Base-by-base conservation (phyloP, 1,139 yeast species). In the Yamadazyma diddensiae region DNA sequence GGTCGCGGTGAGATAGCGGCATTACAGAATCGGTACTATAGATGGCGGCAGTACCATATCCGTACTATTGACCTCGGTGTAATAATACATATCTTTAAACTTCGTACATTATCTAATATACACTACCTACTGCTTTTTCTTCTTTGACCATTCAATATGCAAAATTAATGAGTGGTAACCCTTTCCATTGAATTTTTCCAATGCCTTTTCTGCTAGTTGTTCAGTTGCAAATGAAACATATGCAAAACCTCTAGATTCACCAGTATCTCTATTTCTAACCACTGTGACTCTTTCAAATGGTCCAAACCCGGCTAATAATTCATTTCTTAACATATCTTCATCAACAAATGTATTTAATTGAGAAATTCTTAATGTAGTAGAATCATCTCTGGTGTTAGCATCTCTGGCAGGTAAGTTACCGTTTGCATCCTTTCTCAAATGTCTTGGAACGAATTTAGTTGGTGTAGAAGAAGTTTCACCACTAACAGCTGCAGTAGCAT, bases 181-280 rank as follows among this genome's bases (percentile, higher is more conserved):
- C 70, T 79, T 83, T 52, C 97, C 97, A 58, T 92, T 77, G 62
- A 88, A 75, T 46, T 69, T 70, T 44, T 83, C 80, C 65, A 83
- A 70, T 30, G 97, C 97, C 46, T 59, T 63, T 62, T 84, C 82
- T 29, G 97, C 98, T 49, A 68, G 69, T 36, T 62, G 60, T 53
- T 78, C 82, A 40, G 81, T 70, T 31, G 73, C 76, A 63, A 85
- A 90, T 37, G 94, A 82, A 45, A 90, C 94, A 60, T 87, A 92
- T n/a, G 98, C 98, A 62, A 90, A 81, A 49, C 99, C 99, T 68
- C 92, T 83, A 36, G 95, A 85, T 59, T 83, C 83, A 43, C 95
- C 94, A 20, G 97, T 92, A 50, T 85, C 95, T 66, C 88, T 83
- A 68, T 90, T 87, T 67, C 87, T 82, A 42, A 88, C 92, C 45